phyloP scores from a whole-genome alignment of 441 rosid genomes.

The Syzygium malaccense region DNA sequence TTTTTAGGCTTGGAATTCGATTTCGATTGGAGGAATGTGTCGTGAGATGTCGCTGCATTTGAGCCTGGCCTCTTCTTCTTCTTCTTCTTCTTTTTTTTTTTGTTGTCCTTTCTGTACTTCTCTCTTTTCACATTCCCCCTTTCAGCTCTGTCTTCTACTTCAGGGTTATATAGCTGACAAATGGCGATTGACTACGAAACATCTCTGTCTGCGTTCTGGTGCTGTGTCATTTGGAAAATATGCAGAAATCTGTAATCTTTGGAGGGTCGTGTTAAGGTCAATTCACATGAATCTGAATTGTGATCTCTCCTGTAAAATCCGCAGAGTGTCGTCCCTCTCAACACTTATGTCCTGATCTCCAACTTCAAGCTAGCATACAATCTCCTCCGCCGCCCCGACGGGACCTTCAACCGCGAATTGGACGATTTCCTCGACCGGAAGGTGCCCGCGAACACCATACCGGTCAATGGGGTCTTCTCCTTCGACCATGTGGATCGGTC shows the following conservation, averaged over 20 bases:
- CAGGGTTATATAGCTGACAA: neutral
- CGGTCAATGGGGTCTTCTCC: slow-evolving; percentile 1
- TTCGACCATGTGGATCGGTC: neutral
- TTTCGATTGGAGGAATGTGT: neutral
- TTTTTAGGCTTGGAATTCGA: neutral
- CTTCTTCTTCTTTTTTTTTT: too few species aligned
- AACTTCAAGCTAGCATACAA: neutral
- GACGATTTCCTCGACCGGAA: neutral
- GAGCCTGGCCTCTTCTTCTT: neutral
- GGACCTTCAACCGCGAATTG: slow-evolving; percentile 5
- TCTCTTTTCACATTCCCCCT: neutral
- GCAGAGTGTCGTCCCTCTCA: slow-evolving; percentile 2
- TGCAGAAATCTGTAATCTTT: neutral
- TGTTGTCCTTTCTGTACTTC: neutral
- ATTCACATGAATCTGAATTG: neutral
- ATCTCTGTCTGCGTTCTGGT: neutral
- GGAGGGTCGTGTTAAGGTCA: neutral
- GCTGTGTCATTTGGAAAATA: neutral
- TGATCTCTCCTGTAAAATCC: neutral
- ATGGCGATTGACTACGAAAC: neutral
- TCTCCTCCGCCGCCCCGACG: neutral
- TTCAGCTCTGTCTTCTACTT: neutral
- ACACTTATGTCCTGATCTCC: slow-evolving; percentile 1
- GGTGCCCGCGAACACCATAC: neutral
- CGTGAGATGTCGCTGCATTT: neutral